These are phyloP conservation scores for Trapa bicornis DNA, from an alignment of 345 rosid species.

Conservation along the genomic window DNA sequence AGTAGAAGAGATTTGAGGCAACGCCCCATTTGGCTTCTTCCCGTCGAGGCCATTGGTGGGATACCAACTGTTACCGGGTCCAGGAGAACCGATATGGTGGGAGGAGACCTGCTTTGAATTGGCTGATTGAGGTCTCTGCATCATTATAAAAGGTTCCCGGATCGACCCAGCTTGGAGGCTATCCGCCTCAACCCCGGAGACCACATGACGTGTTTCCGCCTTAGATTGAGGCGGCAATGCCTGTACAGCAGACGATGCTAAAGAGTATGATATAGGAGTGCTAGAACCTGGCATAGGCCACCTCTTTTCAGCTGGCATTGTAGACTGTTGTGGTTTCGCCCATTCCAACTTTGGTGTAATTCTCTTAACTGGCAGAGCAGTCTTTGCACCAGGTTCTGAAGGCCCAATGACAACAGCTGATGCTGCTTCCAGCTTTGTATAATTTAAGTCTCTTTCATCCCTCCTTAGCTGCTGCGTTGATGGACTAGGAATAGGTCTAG, in stretches of 20 bases:
- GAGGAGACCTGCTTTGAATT: conserved; percentile 36
- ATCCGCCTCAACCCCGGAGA: conserved; percentile 42
- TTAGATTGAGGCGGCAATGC: conserved; percentile 34
- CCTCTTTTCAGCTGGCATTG: conserved; percentile 36
- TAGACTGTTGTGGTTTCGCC: conserved; percentile 44
- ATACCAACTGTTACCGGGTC: conserved; percentile 36
- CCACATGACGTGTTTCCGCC: conserved; percentile 34
- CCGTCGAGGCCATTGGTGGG: conserved; percentile 36
- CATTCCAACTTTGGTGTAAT: conserved; percentile 48
- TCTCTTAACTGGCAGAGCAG: conserved; percentile 43
- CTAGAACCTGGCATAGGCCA: conserved; percentile 38
- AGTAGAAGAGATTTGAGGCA: conserved; percentile 22
- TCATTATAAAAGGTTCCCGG: conserved; percentile 51
- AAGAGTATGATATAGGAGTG: conserved; percentile 32
- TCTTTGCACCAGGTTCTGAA: conserved; percentile 30
- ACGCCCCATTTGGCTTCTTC: conserved; percentile 44
- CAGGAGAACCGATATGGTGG: conserved; percentile 33
- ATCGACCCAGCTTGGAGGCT: conserved; percentile 32
- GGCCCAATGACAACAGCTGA: conserved; percentile 17
- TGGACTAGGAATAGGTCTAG: conserved; percentile 19
- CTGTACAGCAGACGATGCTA: conserved; percentile 51
- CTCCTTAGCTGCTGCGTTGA: conserved; percentile 37
- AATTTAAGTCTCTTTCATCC: conserved; percentile 57
- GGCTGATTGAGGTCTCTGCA: conserved; percentile 59
- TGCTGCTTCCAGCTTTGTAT: conserved; percentile 26